These are phyloP conservation scores for Gracilaria caudata DNA, from an alignment of 23 red algal genomes.

Conservation along the genomic window DNA sequence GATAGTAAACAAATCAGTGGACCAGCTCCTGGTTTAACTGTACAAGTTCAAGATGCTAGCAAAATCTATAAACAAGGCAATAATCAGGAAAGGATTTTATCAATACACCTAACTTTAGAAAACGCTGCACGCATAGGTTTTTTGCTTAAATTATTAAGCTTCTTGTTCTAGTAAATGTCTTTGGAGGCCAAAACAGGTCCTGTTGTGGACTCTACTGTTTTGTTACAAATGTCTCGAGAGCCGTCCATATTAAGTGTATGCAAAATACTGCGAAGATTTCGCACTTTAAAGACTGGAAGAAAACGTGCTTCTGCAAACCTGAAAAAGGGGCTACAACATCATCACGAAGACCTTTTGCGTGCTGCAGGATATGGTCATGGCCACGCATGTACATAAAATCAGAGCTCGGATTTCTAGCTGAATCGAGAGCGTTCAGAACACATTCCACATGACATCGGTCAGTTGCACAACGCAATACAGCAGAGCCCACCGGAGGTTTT, in stretches of 20 bases:
- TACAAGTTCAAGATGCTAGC: too few relatives aligned
- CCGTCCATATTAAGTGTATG: not conserved
- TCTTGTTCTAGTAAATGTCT: not conserved
- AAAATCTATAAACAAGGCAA: too few relatives aligned
- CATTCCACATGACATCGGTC: not conserved
- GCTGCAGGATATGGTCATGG: not conserved
- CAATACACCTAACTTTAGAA: too few relatives aligned
- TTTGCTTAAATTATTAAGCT: too few relatives aligned
- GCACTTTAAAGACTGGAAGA: not conserved
- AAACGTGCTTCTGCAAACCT: not conserved
- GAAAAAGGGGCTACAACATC: not conserved
- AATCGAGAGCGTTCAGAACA: not conserved
- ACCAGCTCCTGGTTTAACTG: too few relatives aligned
- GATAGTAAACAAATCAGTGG: too few relatives aligned
- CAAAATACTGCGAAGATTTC: not conserved
- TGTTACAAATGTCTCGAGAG: not conserved
- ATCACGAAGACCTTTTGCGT: not conserved
- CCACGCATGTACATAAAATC: not conserved
- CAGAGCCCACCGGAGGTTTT: not conserved
- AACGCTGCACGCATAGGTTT: too few relatives aligned
- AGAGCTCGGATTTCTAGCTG: not conserved
- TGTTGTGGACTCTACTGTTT: conserved; percentile 8
- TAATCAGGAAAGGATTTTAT: too few relatives aligned
- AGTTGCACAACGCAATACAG: not conserved
- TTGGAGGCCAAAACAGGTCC: not conserved